Conservation (phyloP, 192 early-diverging fungal species). For the Cetraspora pellucida region DNA sequence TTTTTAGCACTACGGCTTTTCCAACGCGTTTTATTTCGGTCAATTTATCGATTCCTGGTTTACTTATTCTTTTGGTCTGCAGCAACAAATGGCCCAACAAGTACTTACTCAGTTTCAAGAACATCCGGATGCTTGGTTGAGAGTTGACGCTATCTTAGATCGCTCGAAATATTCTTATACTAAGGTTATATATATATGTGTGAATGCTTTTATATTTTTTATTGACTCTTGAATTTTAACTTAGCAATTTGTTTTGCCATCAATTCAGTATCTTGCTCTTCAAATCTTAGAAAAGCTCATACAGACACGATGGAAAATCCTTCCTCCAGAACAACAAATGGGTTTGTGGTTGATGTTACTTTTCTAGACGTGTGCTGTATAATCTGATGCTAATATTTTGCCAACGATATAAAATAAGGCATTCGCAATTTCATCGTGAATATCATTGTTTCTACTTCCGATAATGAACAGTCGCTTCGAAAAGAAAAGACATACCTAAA, state of each 20-base stretch:
- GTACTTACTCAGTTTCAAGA: constrained; percentile 93
- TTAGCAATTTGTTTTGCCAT: too few species aligned
- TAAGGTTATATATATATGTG: constrained; percentile 66
- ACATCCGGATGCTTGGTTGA: constrained; percentile 93
- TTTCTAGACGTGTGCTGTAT: too few species aligned
- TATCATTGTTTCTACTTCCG: constrained; percentile 88
- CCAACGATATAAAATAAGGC: constrained; percentile 46
- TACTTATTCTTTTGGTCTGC: not conserved
- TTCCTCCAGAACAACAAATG: constrained; percentile 31
- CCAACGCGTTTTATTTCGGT: not conserved
- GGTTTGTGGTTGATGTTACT: not conserved
- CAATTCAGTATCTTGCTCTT: constrained; percentile 83
- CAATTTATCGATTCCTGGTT: not conserved
- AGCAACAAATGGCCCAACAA: constrained; percentile 88
- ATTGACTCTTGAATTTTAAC: too few species aligned
- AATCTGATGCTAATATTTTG: constrained; percentile 1
- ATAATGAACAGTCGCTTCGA: constrained; percentile 78
- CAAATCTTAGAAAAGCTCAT: constrained; percentile 93
- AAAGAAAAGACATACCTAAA: constrained; percentile 78
- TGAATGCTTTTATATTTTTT: too few species aligned
- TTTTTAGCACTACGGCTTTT: not conserved
- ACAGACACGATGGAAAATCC: constrained; percentile 96
- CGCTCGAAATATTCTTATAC: constrained; percentile 74
- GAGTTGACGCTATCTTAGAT: constrained; percentile 91
- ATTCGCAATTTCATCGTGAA: constrained; percentile 97